Percentiles rank a stretch among this genome's conserved stretches.
Evolutionary conservation across 371 early-diverging fungal species (phyloP).

Genomic region (Fennellomyces sp.): DNA sequence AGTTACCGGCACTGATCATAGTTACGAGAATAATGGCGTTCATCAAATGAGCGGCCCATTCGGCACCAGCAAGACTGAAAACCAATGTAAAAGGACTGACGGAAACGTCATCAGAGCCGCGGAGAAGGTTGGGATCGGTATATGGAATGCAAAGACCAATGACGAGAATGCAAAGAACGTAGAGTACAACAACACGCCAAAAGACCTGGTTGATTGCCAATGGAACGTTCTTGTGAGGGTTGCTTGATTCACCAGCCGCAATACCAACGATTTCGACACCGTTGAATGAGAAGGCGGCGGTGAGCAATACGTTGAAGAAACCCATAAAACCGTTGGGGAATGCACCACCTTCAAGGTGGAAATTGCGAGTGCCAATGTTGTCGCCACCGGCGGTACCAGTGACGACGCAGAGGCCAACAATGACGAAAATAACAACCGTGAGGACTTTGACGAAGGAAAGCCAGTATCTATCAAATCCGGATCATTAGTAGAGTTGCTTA

Average conservation of each 20-base stretch:
- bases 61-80: conserved; percentile 70
- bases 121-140: conserved; percentile 56
- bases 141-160: conserved; percentile 77
- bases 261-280: conserved; percentile 82
- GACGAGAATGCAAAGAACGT: conserved; percentile 71
- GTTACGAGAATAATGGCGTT: conserved; percentile 80
- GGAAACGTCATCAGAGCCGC: conserved; percentile 43
- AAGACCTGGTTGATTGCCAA: conserved; percentile 77
- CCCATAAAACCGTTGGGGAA: conserved; percentile 78
- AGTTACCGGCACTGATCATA: conserved; percentile 80
- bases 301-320: conserved; percentile 69
- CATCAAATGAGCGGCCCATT: conserved; percentile 73
- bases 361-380: conserved; percentile 62
- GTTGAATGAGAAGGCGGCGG: conserved; percentile 86
- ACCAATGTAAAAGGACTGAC: conserved; percentile 79
- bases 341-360: conserved; percentile 72
- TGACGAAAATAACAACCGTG: conserved; percentile 68
- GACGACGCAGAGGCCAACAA: conserved; percentile 77
- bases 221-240: conserved; percentile 76
- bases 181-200: conserved; percentile 76
- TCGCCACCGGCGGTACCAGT: conserved; percentile 54
- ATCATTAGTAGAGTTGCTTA: background rate
- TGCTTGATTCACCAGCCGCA: conserved; percentile 74
- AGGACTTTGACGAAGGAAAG: conserved; percentile 59
- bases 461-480: conserved; percentile 43